Evolutionary conservation across 1,284 basidiomycete species (phyloP).

Genomic region (Afroboletus lepidellus): DNA sequence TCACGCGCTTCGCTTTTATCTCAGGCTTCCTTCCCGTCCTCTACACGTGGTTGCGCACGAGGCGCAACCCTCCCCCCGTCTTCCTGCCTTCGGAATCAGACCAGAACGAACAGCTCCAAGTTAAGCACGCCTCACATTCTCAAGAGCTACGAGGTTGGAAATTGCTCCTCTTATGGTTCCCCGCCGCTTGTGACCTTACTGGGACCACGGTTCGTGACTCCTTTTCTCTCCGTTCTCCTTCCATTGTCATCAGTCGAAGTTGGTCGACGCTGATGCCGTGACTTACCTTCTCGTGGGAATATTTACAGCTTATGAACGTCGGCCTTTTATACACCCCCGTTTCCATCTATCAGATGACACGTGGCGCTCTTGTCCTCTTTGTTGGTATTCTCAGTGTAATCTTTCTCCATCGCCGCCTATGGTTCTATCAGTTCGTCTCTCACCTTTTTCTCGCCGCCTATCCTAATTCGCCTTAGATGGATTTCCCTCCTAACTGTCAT

Average conservation of each 20-base stretch:
- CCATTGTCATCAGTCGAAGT: slow-evolving; percentile 9
- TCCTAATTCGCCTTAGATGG: slow-evolving; percentile 61
- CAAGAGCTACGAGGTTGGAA: slow-evolving; percentile 63
- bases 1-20: slow-evolving; percentile 23
- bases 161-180: slow-evolving; percentile 78
- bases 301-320: slow-evolving; percentile 83
- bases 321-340: slow-evolving; percentile 95
- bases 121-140: slow-evolving; percentile 38
- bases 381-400: slow-evolving; percentile 92
- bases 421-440: slow-evolving; percentile 69
- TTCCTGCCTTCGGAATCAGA: slow-evolving; percentile 56
- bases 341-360: slow-evolving; percentile 97
- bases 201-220: slow-evolving; percentile 71
- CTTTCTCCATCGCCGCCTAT: slow-evolving; percentile 82
- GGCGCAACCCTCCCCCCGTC: slow-evolving; percentile 46
- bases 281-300: slow-evolving; percentile 15
- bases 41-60: slow-evolving; percentile 59
- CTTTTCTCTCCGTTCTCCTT: slow-evolving; percentile 13
- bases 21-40: slow-evolving; percentile 82
- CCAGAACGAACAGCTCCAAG: slow-evolving; percentile 38
- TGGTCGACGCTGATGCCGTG: slow-evolving; percentile 22
- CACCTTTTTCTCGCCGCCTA: slow-evolving; percentile 1
- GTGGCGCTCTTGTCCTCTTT: slow-evolving; percentile 95
- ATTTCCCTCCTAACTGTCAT: slow-evolving; percentile 89
- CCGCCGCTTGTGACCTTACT: slow-evolving; percentile 85